Evolutionary conservation across 129 eudicot species (phyloP).

Genomic region (Escallonia herrerae): DNA sequence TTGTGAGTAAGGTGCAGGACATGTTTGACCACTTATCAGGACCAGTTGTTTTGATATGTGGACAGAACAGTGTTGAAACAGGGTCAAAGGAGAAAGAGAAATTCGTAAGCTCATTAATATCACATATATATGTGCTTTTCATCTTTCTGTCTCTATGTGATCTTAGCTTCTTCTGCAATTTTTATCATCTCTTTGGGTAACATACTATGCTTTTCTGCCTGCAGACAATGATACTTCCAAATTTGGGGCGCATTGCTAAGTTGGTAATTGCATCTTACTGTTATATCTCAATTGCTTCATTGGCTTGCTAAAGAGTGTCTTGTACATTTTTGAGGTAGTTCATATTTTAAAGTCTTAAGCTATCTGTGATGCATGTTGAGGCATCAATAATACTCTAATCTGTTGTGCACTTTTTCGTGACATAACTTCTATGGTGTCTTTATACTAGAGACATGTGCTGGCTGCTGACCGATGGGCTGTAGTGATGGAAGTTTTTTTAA

Average conservation of each 20-base stretch:
- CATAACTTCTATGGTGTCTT: too few species aligned
- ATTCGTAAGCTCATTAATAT: slow-evolving; percentile 50
- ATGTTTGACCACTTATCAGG: slow-evolving; percentile 87
- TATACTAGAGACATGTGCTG: too few species aligned
- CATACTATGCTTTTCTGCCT: slow-evolving; percentile 17
- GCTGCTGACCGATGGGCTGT: too few species aligned
- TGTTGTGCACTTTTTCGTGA: too few species aligned
- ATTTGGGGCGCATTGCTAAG: slow-evolving; percentile 86
- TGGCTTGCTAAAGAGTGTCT: not conserved
- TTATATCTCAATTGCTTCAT: not conserved
- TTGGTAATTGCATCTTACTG: slow-evolving; percentile 45
- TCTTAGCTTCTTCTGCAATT: not conserved
- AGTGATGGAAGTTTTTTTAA: too few species aligned
- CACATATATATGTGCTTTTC: not conserved
- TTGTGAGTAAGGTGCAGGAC: slow-evolving; percentile 67
- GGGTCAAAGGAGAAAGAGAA: slow-evolving; percentile 88
- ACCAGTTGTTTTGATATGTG: slow-evolving; percentile 87
- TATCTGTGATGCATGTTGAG: not conserved
- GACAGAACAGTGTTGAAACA: slow-evolving; percentile 81
- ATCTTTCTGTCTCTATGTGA: not conserved
- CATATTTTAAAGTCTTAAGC: not conserved
- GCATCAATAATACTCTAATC: too few species aligned
- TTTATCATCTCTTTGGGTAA: slow-evolving; percentile 5
- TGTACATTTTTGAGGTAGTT: not conserved
- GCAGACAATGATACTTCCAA: slow-evolving; percentile 96